A percentile compares a stretch with the other conserved stretches of the same genome.
Evolutionary conservation across 148 eudicot species (phyloP).

Genomic region (Polygonum aviculare): DNA sequence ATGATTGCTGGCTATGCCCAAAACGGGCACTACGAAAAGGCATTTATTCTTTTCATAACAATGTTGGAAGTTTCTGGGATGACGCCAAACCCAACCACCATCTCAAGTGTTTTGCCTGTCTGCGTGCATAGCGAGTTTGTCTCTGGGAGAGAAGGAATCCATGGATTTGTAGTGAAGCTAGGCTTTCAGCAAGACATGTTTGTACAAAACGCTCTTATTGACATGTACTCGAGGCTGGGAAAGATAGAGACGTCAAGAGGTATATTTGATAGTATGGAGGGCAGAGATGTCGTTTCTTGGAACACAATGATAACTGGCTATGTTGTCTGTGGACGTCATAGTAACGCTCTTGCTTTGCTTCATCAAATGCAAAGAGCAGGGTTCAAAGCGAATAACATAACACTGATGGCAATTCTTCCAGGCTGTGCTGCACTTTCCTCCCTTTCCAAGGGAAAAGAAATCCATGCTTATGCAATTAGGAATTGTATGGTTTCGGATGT

Average conservation of each 20-base stretch:
- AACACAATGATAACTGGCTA: conserved; percentile 82
- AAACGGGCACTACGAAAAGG: conserved; percentile 52
- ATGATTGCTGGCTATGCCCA: conserved; percentile 82
- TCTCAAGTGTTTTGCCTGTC: conserved; percentile 77
- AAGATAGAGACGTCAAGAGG: conserved; percentile 38
- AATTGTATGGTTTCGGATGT: conserved; percentile 54
- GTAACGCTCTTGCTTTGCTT: conserved; percentile 53
- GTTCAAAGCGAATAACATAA: conserved; percentile 55
- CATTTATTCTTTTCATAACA: conserved; percentile 53
- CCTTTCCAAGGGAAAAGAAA: conserved; percentile 69
- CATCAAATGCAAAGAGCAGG: conserved; percentile 45
- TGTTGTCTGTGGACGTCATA: conserved; percentile 59
- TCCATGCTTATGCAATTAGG: conserved; percentile 69
- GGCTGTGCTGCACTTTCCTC: conserved; percentile 81
- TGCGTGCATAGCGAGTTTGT: conserved; percentile 57
- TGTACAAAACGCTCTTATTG: conserved; percentile 78
- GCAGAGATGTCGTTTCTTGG: conserved; percentile 71
- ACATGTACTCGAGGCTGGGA: conserved; percentile 80
- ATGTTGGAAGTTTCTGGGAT: conserved; percentile 44
- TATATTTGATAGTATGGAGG: conserved; percentile 57
- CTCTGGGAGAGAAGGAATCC: conserved; percentile 53
- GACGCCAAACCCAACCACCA: conserved; percentile 68
- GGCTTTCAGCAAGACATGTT: conserved; percentile 50
- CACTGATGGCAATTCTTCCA: conserved; percentile 81
- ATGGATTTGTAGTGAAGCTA: conserved; percentile 63